These are phyloP conservation scores for Lentinula sp. DNA, from an alignment of 768 basidiomycete genomes.

Conservation along the genomic window DNA sequence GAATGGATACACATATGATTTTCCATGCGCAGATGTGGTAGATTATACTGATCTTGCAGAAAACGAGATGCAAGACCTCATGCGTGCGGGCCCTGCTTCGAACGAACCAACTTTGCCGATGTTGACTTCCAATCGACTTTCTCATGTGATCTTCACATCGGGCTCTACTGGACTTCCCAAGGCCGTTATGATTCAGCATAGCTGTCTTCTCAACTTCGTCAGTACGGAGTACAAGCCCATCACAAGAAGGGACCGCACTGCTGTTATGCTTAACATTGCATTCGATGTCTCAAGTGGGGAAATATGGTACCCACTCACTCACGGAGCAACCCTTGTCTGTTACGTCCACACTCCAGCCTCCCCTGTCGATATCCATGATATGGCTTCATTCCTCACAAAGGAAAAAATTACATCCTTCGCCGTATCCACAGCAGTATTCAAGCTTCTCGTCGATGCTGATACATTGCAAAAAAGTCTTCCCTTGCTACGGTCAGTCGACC, in stretches of 20 bases:
- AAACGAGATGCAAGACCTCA: neutral
- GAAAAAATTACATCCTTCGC: neutral
- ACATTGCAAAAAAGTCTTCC: neutral
- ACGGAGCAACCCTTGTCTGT: neutral
- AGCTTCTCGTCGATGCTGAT: neutral
- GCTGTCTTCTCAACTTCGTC: neutral
- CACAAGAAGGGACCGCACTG: neutral
- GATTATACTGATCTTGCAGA: neutral
- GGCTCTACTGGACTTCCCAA: conserved; percentile 16
- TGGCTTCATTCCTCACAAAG: neutral
- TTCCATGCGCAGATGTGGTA: neutral
- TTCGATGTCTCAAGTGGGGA: conserved; percentile 1
- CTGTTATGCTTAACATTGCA: neutral
- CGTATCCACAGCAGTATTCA: neutral
- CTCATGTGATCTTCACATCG: conserved; percentile 7
- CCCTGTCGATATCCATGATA: neutral
- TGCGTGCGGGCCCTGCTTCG: neutral
- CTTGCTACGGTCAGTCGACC: neutral
- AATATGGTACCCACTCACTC: neutral
- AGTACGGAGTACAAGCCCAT: neutral
- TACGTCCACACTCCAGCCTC: neutral
- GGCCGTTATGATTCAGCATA: conserved; percentile 12
- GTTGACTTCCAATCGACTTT: neutral
- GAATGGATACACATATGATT: neutral
- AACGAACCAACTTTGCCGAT: neutral